Evolutionary conservation across 1,139 yeast genomes (phyloP), one percentile per base, ranked within the genome.

Genomic region (Candida buenavistaensis): DNA sequence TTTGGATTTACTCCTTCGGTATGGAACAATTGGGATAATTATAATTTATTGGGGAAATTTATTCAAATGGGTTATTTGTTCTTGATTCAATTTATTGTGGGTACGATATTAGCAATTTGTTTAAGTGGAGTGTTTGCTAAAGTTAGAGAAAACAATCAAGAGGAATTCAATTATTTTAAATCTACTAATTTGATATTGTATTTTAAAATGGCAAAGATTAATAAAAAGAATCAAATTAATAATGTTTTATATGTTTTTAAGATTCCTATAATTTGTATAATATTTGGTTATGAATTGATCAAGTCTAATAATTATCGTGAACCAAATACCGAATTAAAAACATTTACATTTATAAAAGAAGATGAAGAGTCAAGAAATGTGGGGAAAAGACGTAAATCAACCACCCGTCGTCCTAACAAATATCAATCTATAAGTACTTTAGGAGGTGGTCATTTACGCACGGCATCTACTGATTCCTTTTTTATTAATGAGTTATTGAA

Each of bases 1-100:
- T 78, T 78, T 50, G 83, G 84, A 1, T 78, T 75, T 50, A 78
- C 83, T 0, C 82, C 83, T 0, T 76, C 81, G 0, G 82, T 78
- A 1, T 79, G 84, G 84, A 65, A 70, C 33, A 72, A 74, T 42
- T 77, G 82, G 82, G 61, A 65, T 29, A 61, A 65, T 39, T 78
- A 72, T 48, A 72, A 77, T 32, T 50, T 59, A 3, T 53, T 77
- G 23, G 84, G 84, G 2, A 63, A 74, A 33, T 48, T 59, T 9
- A 66, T 75, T 23, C 71, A 75, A 42, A 63, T 78, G 54, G 65
- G 75, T 15, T 79, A 75, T 48, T 60, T 78, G 30, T 78, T 78
- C 43, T 61, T 78, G 44, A 74, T 78, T 35, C 81, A 78, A 40
- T 79, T 77, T 46, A 72, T 79, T 30, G 70, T 79, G 11, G 64